Evolutionary conservation across 73 alveolate species (phyloP), one percentile per base, ranked within the genome.

Genomic region (Paramecium sonneborni): DNA sequence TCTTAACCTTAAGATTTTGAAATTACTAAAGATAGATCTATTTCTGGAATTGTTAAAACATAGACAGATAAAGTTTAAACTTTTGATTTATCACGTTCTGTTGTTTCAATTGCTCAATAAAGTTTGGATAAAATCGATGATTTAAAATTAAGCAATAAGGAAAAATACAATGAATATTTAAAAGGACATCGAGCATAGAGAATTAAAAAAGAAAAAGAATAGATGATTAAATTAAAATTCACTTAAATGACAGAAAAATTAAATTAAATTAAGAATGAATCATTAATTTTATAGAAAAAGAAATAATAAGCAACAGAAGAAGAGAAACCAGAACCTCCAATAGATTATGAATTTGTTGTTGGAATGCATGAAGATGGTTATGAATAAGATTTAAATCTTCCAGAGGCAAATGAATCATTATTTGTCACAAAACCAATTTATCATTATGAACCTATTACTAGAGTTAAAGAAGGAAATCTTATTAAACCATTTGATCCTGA

Each of bases 341-440:
- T 88, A 41, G 94, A 88, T 88, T 88, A 88, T 70, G 94, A 88
- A 52, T 88, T 69, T 72, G 94, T 41, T 38, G 94, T 88, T 41
- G 94, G 94, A 10, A 88, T 88, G 94, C 58, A 43, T 11, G 94
- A 88, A 30, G 86, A 52, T 24, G 87, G 88, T 21, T 52, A 69
- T 62, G 94, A 88, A 32, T 26, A 70, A n/a, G 43, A 69, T 69
- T 7, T 69, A 3, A 56, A 38, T 85, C 57, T 95, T 21, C 95
- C 95, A 0, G 96, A 93, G 38, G 97, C 98, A 18, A 95, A 95
- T 88, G 98, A 95, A 92, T 87, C 97, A 28, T 68, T 95, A 55
- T 95, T 95, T 95, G 98, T 95, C 28, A 79, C 95, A n/a, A 95
- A 95, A 91, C 98, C 98, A 5, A 95, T 95, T 37, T 95, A 95